Percentiles rank a stretch among this genome's conserved stretches.
These are phyloP conservation scores for Silene noctiflora DNA, from an alignment of 179 eudicot genomes.

Conservation along the genomic window DNA sequence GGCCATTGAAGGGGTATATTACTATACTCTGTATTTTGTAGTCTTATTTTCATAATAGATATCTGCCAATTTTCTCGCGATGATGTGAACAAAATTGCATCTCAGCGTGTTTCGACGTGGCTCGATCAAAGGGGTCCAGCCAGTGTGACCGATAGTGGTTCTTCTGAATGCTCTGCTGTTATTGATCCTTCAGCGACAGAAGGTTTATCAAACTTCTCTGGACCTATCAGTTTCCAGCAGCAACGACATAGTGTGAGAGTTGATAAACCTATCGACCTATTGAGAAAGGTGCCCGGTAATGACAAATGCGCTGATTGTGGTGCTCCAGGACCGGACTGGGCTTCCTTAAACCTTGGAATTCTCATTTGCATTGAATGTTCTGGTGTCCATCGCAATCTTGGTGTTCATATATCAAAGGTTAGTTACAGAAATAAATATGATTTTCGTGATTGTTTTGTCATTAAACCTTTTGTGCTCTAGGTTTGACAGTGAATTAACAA, in stretches of 20 bases:
- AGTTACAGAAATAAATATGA: constrained; percentile 12
- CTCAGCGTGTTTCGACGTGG: constrained; percentile 38
- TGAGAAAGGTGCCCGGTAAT: constrained; percentile 64
- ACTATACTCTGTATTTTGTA: not conserved
- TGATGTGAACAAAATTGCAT: constrained; percentile 16
- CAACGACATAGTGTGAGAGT: constrained; percentile 40
- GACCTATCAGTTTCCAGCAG: constrained; percentile 54
- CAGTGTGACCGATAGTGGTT: constrained; percentile 34
- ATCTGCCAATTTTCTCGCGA: not conserved
- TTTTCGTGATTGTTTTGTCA: not conserved
- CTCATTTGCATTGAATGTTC: constrained; percentile 92
- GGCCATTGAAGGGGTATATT: constrained; percentile 53
- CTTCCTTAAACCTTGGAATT: constrained; percentile 84
- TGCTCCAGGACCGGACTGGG: constrained; percentile 93
- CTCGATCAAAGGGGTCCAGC: constrained; percentile 31
- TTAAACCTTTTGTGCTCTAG: not conserved
- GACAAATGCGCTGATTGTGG: constrained; percentile 95
- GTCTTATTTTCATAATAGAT: not conserved
- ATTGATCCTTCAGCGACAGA: constrained; percentile 31
- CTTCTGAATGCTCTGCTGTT: constrained; percentile 45
- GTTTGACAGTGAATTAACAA: not conserved
- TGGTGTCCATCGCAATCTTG: constrained; percentile 93
- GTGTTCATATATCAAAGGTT: constrained; percentile 93
- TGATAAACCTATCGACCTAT: constrained; percentile 61
- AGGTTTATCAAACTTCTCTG: constrained; percentile 32